Evolutionary conservation across 163 green algal genomes (phyloP).

Genomic region (Prototheca wickerhamii): DNA sequence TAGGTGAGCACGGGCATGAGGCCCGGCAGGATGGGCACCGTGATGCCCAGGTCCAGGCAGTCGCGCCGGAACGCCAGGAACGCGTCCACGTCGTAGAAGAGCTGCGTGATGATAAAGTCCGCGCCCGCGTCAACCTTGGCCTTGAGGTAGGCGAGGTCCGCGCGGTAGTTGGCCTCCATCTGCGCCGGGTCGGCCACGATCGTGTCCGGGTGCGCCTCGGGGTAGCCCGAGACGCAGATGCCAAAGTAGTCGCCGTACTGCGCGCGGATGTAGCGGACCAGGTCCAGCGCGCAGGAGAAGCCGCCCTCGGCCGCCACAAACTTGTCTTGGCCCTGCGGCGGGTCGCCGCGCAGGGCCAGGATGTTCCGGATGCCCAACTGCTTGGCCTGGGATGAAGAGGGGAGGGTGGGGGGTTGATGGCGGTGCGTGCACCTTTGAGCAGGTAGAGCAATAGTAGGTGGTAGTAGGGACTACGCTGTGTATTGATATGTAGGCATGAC

Average conservation of each 20-base stretch:
- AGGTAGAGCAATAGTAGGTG: no score
- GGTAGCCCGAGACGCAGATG: conserved; percentile 91
- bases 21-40: conserved; percentile 83
- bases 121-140: conserved; percentile 90
- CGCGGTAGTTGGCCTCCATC: conserved; percentile 77
- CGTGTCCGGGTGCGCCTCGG: conserved; percentile 88
- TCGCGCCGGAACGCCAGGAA: conserved; percentile 89
- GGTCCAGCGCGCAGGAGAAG: conserved; percentile 87
- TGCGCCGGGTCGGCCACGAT: conserved; percentile 71
- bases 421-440: background rate
- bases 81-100: conserved; percentile 91
- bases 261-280: conserved; percentile 85
- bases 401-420: background rate
- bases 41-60: conserved; percentile 77
- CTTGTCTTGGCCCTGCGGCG: conserved; percentile 86
- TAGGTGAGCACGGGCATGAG: conserved; percentile 99
- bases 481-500: background rate
- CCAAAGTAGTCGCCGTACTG: conserved; percentile 91
- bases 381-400: conserved; percentile 47
- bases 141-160: conserved; percentile 90
- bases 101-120: conserved; percentile 92
- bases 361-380: conserved; percentile 88
- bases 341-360: conserved; percentile 87
- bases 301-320: conserved; percentile 81
- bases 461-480: no score